phyloP scores from a whole-genome alignment of 2,329 filamentous ascomycete species.

The Calonectria pteridis region DNA sequence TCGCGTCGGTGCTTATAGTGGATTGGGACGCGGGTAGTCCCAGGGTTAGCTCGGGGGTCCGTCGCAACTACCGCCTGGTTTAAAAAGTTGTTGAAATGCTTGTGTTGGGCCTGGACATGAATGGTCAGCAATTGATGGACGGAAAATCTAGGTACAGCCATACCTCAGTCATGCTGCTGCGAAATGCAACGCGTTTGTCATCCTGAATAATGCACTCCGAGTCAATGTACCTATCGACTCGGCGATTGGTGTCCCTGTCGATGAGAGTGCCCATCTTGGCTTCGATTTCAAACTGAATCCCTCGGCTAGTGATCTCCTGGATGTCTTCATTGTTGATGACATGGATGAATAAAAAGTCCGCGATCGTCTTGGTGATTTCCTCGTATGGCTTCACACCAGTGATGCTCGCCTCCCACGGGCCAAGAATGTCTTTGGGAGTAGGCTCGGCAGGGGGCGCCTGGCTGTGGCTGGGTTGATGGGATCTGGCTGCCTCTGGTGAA shows the following conservation, averaged over 20 bases:
- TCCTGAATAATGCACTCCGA: slow-evolving; percentile 79
- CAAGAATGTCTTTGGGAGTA: slow-evolving; percentile 55
- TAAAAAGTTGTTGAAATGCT: slow-evolving; percentile 84
- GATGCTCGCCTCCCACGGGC: slow-evolving; percentile 76
- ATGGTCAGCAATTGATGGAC: slow-evolving; percentile 32
- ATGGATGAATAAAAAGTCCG: slow-evolving; percentile 82
- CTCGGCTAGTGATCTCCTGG: slow-evolving; percentile 71
- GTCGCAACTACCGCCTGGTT: slow-evolving; percentile 76
- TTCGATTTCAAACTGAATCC: slow-evolving; percentile 90
- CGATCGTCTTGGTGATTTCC: slow-evolving; percentile 80
- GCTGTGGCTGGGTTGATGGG: slow-evolving; percentile 40
- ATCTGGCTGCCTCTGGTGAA: slow-evolving; percentile 60
- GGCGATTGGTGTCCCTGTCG: slow-evolving; percentile 76
- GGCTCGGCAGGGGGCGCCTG: slow-evolving; percentile 45
- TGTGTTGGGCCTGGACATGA: slow-evolving; percentile 77
- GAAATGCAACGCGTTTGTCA: slow-evolving; percentile 75
- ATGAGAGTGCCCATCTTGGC: slow-evolving; percentile 90
- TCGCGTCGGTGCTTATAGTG: slow-evolving; percentile 87
- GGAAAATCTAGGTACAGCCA: slow-evolving; percentile 39
- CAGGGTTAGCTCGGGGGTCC: slow-evolving; percentile 67
- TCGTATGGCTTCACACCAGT: slow-evolving; percentile 79
- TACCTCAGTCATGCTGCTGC: slow-evolving; percentile 92
- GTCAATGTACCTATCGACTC: slow-evolving; percentile 75
- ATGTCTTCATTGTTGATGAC: slow-evolving; percentile 77
- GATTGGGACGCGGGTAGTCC: slow-evolving; percentile 69